Evolutionary conservation across 2,329 filamentous ascomycete species (phyloP).

Genomic region (Clarireedia paspali): DNA sequence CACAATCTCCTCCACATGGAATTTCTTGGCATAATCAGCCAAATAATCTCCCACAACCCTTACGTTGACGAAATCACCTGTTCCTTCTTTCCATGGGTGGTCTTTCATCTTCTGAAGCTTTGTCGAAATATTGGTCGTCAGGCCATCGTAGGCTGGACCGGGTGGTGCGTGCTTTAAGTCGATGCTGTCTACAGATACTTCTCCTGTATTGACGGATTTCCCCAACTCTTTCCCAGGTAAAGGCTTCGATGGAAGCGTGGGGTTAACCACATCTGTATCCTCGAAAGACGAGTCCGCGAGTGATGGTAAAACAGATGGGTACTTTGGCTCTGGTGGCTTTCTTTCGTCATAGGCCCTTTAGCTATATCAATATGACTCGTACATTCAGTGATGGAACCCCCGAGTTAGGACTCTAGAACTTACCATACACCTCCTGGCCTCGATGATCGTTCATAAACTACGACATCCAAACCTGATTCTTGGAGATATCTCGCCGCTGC

Average conservation of each 20-base stretch:
- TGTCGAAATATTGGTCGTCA: slow-evolving; percentile 24
- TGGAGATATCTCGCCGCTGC: slow-evolving; percentile 39
- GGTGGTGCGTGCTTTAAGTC: slow-evolving; percentile 22
- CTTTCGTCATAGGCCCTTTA: slow-evolving; percentile 22
- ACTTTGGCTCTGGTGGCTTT: slow-evolving; percentile 17
- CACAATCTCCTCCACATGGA: slow-evolving; percentile 14
- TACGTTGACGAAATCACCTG: slow-evolving; percentile 20
- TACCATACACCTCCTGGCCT: slow-evolving; percentile 48
- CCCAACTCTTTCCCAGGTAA: not conserved
- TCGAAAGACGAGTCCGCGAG: slow-evolving; percentile 13
- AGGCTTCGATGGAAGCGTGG: not conserved
- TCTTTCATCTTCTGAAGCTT: slow-evolving; percentile 20
- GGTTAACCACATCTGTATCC: not conserved
- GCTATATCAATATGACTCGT: not conserved
- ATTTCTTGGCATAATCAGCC: slow-evolving; percentile 14
- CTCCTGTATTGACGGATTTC: not conserved
- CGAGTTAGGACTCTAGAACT: not conserved
- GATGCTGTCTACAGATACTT: slow-evolving; percentile 1
- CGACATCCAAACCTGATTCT: slow-evolving; percentile 38
- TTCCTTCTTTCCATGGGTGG: slow-evolving; percentile 21
- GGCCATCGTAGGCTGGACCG: slow-evolving; percentile 21
- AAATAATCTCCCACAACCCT: slow-evolving; percentile 20
- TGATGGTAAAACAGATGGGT: slow-evolving; percentile 20
- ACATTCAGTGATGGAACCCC: too few species aligned
- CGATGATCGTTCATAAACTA: slow-evolving; percentile 45